Conservation (phyloP, 2,329 filamentous ascomycete species). For the Colletotrichum somersetense region DNA sequence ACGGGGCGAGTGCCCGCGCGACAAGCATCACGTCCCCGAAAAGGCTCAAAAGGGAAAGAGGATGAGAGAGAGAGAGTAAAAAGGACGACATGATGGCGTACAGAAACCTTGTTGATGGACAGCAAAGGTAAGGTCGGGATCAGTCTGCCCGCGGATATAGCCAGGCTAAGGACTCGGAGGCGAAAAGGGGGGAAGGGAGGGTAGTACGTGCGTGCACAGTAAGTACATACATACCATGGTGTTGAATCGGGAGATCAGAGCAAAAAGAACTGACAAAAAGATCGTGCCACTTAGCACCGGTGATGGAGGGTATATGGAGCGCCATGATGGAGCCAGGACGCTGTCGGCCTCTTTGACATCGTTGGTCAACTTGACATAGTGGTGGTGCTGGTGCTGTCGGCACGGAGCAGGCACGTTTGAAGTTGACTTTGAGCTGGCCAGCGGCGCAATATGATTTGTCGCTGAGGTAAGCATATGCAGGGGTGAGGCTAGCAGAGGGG, state of each 20-base stretch:
- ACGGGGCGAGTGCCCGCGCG: slow-evolving; percentile 18
- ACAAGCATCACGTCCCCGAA: slow-evolving; percentile 25
- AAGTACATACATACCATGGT: not conserved
- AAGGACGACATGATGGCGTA: slow-evolving; percentile 20
- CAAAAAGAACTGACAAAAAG: not conserved
- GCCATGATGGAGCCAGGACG: slow-evolving; percentile 26
- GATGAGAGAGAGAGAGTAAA: not conserved
- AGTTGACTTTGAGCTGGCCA: slow-evolving; percentile 54
- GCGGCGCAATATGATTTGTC: slow-evolving; percentile 47
- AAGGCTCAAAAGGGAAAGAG: not conserved
- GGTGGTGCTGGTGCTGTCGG: slow-evolving; percentile 43
- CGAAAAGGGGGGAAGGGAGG: not conserved
- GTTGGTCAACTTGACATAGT: slow-evolving; percentile 38
- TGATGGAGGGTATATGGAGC: slow-evolving; percentile 42
- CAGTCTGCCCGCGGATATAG: slow-evolving; percentile 18
- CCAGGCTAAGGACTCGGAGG: not conserved
- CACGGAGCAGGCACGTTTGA: slow-evolving; percentile 54
- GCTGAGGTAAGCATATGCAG: slow-evolving; percentile 46
- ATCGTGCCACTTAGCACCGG: slow-evolving; percentile 21
- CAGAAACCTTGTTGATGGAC: slow-evolving; percentile 23
- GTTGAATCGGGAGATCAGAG: slow-evolving; percentile 2
- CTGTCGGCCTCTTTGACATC: slow-evolving; percentile 23
- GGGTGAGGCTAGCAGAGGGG: slow-evolving; percentile 27
- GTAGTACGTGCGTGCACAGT: too few relatives aligned
- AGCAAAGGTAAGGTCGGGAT: slow-evolving; percentile 15